A percentile compares a stretch with the other conserved stretches of the same genome.
Evolutionary conservation across 257 asterid species (phyloP).

Genomic region (Cordia subcordata): DNA sequence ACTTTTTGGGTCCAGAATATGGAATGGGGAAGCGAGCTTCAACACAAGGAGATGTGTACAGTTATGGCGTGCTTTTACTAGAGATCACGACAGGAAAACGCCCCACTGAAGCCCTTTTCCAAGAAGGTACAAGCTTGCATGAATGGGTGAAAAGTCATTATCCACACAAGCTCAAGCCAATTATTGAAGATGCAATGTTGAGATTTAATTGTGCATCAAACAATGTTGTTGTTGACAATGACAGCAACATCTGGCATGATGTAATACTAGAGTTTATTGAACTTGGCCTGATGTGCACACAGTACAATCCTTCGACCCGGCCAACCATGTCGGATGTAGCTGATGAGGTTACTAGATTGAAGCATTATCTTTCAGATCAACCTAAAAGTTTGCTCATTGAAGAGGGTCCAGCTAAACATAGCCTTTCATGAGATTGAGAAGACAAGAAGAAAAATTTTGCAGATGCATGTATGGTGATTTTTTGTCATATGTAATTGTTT

Average conservation of each 20-base stretch:
- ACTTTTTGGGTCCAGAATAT: slow-evolving; percentile 68
- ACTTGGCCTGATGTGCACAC: slow-evolving; percentile 70
- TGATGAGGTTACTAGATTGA: slow-evolving; percentile 45
- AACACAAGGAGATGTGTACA: slow-evolving; percentile 71
- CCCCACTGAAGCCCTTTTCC: slow-evolving; percentile 56
- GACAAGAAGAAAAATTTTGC: too few relatives aligned
- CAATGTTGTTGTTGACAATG: neutral
- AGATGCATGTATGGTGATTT: too few relatives aligned
- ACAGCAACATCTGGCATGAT: slow-evolving; percentile 35
- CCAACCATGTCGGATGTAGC: slow-evolving; percentile 79
- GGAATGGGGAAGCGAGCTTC: slow-evolving; percentile 88
- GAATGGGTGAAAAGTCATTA: slow-evolving; percentile 71
- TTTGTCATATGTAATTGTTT: too few relatives aligned
- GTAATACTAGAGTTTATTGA: slow-evolving; percentile 56
- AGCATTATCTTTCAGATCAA: slow-evolving; percentile 46
- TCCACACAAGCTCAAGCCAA: slow-evolving; percentile 47
- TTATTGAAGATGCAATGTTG: slow-evolving; percentile 41
- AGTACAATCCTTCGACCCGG: slow-evolving; percentile 54
- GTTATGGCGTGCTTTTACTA: slow-evolving; percentile 59
- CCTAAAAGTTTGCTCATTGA: slow-evolving; percentile 26
- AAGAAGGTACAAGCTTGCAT: slow-evolving; percentile 64
- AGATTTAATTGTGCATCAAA: slow-evolving; percentile 19
- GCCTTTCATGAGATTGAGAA: neutral
- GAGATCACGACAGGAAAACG: slow-evolving; percentile 72
- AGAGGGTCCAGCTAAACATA: slow-evolving; percentile 22